Percentiles rank a stretch among this genome's conserved stretches.
Evolutionary conservation across 2,329 filamentous ascomycete species (phyloP).

Genomic region (Fusarium setosum): DNA sequence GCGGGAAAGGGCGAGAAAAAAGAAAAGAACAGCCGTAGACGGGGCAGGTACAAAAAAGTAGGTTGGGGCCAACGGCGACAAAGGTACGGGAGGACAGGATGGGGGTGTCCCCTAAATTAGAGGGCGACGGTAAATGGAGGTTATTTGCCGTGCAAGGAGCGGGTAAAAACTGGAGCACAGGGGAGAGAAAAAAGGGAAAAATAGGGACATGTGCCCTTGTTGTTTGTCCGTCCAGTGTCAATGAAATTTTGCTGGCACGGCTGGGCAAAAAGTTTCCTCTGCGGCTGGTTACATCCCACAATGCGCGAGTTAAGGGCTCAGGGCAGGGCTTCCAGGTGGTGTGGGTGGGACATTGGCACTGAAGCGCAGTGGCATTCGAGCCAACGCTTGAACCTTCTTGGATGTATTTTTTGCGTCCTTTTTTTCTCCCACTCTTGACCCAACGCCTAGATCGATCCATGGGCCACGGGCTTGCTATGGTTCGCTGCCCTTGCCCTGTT

Average conservation of each 20-base stretch:
- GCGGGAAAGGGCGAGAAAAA: slow-evolving; percentile 28
- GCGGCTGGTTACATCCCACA: slow-evolving; percentile 36
- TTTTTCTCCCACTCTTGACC: slow-evolving; percentile 15
- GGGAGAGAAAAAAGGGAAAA: slow-evolving; percentile 10
- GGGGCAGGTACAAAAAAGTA: not conserved
- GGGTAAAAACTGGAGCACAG: slow-evolving; percentile 40
- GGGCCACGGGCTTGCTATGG: slow-evolving; percentile 9
- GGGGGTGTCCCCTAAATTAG: slow-evolving; percentile 40
- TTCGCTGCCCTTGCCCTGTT: slow-evolving; percentile 30
- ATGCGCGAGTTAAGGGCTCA: slow-evolving; percentile 34
- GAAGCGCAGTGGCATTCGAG: slow-evolving; percentile 2
- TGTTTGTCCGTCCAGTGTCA: slow-evolving; percentile 21
- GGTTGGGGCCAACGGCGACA: slow-evolving; percentile 40
- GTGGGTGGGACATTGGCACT: slow-evolving; percentile 26
- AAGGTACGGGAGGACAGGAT: slow-evolving; percentile 33
- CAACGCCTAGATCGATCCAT: slow-evolving; percentile 40
- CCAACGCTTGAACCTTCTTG: slow-evolving; percentile 19
- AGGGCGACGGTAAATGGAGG: slow-evolving; percentile 25
- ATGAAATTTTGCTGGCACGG: slow-evolving; percentile 40
- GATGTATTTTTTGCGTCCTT: slow-evolving; percentile 24
- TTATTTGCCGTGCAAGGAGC: slow-evolving; percentile 41
- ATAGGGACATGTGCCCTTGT: slow-evolving; percentile 16
- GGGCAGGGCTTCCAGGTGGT: slow-evolving; percentile 37
- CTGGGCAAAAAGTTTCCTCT: slow-evolving; percentile 27
- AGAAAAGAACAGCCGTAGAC: slow-evolving; percentile 18